A percentile compares a stretch with the other conserved stretches of the same genome.
Conservation (phyloP, 768 basidiomycete species). For the Tylopilus plumbeoviolaceoides region DNA sequence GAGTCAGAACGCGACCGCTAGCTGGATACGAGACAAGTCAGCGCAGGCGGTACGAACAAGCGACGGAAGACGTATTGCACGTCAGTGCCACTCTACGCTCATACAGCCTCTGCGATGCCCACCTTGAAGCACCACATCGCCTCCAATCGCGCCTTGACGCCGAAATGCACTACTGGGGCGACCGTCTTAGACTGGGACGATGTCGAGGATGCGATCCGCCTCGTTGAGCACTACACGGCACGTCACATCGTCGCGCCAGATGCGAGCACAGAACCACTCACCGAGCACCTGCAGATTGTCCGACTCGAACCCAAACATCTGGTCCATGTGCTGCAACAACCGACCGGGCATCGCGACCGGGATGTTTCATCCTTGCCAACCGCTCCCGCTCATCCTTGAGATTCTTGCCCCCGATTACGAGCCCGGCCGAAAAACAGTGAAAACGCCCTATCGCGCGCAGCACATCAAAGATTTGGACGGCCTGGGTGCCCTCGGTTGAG, state of each 20-base stretch:
- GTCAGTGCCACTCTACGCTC: no score
- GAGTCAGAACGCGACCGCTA: no score
- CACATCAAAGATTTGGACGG: slow-evolving; percentile 97
- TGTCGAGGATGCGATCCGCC: slow-evolving; percentile 93
- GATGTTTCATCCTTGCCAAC: slow-evolving; percentile 91
- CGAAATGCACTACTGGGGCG: no score
- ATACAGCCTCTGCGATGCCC: no score
- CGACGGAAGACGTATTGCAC: no score
- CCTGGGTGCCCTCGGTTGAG: slow-evolving; percentile 41
- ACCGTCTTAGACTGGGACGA: no score
- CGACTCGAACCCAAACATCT: slow-evolving; percentile 91
- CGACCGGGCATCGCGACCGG: slow-evolving; percentile 97
- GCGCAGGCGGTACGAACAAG: no score
- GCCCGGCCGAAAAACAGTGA: slow-evolving; percentile 91
- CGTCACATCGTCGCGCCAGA: not conserved
- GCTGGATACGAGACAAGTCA: no score
- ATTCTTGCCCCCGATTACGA: slow-evolving; percentile 95
- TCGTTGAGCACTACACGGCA: slow-evolving; percentile 78
- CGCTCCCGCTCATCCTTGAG: slow-evolving; percentile 90
- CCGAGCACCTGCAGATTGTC: slow-evolving; percentile 89
- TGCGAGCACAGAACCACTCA: slow-evolving; percentile 34
- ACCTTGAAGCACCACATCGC: no score
- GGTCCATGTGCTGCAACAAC: slow-evolving; percentile 96
- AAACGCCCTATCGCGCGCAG: slow-evolving; percentile 88
- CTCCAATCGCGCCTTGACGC: no score